Evolutionary conservation across 306 rosid species (phyloP), one percentile per base, ranked within the genome.

Genomic region (Lupinus albus): DNA sequence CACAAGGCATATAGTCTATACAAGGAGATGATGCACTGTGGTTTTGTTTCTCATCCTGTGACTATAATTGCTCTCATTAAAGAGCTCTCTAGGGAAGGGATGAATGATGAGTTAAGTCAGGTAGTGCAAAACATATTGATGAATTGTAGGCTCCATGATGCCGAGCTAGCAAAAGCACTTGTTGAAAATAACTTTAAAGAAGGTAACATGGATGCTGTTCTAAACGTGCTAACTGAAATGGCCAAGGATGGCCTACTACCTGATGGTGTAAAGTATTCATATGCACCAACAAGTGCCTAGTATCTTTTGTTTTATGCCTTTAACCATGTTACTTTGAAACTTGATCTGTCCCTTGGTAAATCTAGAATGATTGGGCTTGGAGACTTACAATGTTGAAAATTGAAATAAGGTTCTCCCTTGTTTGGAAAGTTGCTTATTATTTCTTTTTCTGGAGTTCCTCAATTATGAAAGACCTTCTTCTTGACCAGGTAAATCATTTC

Each of bases 231-330:
- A 38, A 79, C 82, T 10, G 95, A 84, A 56, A 89, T 92, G 96
- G 98, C 91, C 21, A 82, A 77, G 69, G 89, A 84, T 80, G 95
- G 96, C 73, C 81, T 92, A 32, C 95, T 92, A 68, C 95, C 95
- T 32, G 81, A 80, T 25, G 79, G 91, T 30, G 68, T 80, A 59
- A 61, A 63, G 56, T 61, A 42, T 57, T 56, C 82, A 57, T 52
- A 38, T 68, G 57, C 77, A 68, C 59, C 67, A 4, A 66, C 67
- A 63, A 63, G 67, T 36, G 63, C 59, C 46, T 77, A 17, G 54
- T 73, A 33, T 38, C 52, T 53, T 60, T 61, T 18, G 32, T 60
- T 65, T 52, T 49, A 35, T 25, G 18, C 17, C 8, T 28, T 50
- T 48, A 62, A 42, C 53, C 14, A 10, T 17, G 62, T 47, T 47